These are phyloP conservation scores for Neospermospora avenae DNA, from an alignment of 2,329 filamentous ascomycete species.

Conservation along the genomic window DNA sequence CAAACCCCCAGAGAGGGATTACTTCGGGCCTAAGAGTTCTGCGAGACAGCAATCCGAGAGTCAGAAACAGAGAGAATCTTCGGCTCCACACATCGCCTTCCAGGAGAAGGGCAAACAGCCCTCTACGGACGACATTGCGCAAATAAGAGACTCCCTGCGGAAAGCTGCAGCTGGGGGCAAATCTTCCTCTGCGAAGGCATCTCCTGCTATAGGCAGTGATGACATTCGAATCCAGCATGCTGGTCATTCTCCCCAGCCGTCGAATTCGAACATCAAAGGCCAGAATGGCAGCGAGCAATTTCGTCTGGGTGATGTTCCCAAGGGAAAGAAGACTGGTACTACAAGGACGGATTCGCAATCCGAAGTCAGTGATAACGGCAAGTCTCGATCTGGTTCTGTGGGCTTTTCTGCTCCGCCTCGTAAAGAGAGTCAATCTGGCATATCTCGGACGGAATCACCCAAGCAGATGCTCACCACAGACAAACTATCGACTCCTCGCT, in stretches of 20 bases:
- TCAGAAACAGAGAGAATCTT: constrained; percentile 39
- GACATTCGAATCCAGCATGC: constrained; percentile 32
- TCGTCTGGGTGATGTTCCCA: constrained; percentile 78
- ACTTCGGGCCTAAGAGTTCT: constrained; percentile 50
- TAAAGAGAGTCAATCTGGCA: constrained; percentile 22
- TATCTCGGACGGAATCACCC: constrained; percentile 26
- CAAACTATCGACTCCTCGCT: constrained; percentile 44
- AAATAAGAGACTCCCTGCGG: constrained; percentile 47
- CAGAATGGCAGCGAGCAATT: constrained; percentile 55
- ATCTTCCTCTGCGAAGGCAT: constrained; percentile 23
- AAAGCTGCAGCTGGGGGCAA: constrained; percentile 31
- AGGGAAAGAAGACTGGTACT: constrained; percentile 51
- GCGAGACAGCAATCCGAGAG: constrained; percentile 39
- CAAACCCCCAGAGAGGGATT: constrained; percentile 48
- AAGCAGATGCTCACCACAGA: constrained; percentile 34
- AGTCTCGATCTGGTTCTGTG: constrained; percentile 40
- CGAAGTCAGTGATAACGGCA: constrained; percentile 33
- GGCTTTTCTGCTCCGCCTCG: constrained; percentile 25
- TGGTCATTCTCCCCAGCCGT: constrained; percentile 22
- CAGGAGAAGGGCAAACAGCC: constrained; percentile 74
- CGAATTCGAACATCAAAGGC: constrained; percentile 36
- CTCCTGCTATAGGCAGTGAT: constrained; percentile 27
- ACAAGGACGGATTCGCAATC: constrained; percentile 37
- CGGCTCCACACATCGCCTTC: constrained; percentile 87
- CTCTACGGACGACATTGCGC: constrained; percentile 56